Conservation (phyloP, 345 rosid species). For the Adansonia digitata region DNA sequence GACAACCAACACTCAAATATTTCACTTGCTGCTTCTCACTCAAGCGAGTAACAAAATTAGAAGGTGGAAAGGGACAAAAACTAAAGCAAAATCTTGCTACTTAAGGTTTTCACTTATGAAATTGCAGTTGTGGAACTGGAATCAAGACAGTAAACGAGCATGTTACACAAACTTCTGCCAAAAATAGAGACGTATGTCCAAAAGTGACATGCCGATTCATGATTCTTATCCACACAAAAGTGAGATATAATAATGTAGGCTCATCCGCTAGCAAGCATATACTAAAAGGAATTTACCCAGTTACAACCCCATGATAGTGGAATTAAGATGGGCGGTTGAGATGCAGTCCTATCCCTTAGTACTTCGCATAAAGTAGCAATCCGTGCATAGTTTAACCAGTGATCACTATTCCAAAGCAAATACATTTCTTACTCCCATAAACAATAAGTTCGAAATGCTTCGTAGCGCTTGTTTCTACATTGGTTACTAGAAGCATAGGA, state of each 20-base stretch:
- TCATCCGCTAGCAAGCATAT: background rate
- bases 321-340: background rate
- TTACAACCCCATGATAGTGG: background rate
- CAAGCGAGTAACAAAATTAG: background rate
- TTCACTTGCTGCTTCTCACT: background rate
- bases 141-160: background rate
- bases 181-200: background rate
- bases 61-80: background rate
- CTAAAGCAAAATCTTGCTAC: background rate
- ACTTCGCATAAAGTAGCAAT: background rate
- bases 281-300: background rate
- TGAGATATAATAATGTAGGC: background rate
- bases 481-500: too few relatives aligned
- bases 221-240: background rate
- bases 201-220: background rate
- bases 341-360: background rate
- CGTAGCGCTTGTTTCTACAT: background rate
- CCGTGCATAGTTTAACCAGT: background rate
- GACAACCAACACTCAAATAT: background rate
- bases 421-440: too few relatives aligned
- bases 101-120: background rate
- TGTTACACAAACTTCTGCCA: background rate
- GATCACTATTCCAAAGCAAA: background rate
- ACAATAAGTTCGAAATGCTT: too few relatives aligned
- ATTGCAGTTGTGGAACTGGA: background rate